Evolutionary conservation across 192 early-diverging fungal genomes (phyloP), one percentile per base, ranked within the genome.

Genomic region (Umbelopsis isabellina): DNA sequence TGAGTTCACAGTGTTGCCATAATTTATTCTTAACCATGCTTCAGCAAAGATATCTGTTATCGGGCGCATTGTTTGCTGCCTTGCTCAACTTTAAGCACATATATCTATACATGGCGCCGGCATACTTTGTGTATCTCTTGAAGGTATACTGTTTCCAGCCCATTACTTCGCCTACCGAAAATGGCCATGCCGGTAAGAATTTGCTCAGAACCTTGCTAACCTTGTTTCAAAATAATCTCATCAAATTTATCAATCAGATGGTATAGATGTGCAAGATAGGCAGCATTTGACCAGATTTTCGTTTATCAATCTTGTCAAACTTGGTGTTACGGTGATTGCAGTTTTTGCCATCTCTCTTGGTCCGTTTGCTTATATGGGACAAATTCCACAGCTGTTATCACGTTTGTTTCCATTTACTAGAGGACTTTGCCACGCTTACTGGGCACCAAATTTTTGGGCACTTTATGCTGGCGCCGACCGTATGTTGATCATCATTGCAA

Each of bases 391-490:
- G 79, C 75, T 99, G 20, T 70, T 90, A 10, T 74, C 83, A 21
- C 88, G 97, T 2, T 84, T 99, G 44, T 99, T 99, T 77, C 95
- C 95, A 11, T 99, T 99, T 81, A 95, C 93, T 78, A 88, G 97
- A n/a, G 97, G 97, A 15, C 85, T 99, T 12, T 94, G 90, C 78
- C 97, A 99, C 69, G 95, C 95, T 9, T 97, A 91, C 75, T 98
- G 95, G 96, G 97, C 97, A 2, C 94, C 96, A 15, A 99, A 99
- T 74, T 89, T 95, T 79, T 99, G 97, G 97, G 95, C 96, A 1
- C 78, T 99, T 51, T 99, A 97, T 74, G 88, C 91, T 4, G 87
- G 89, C 37, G 70, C 76, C 1, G 97, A 99, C 77, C 89, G 97
- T 12, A 48, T 86, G 11, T 78, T 95, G 46, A 85, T 91, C 52